Evolutionary conservation across 2,329 filamentous ascomycete species (phyloP), one percentile per base, ranked within the genome.

Genomic region (Colletotrichum tabaci): DNA sequence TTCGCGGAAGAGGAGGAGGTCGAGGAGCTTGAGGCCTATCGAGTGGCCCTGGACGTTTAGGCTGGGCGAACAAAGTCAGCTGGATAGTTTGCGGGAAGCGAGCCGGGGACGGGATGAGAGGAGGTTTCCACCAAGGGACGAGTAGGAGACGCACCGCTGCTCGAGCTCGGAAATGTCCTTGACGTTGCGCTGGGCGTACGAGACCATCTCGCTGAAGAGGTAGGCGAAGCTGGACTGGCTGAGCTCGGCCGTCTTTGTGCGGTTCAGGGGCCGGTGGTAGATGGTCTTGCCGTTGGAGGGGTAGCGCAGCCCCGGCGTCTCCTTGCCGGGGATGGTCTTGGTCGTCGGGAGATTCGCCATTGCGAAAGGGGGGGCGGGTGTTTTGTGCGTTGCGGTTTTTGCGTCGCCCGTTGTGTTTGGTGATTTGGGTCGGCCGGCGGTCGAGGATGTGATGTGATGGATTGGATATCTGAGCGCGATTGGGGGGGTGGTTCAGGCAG

Each of bases 261-360:
- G 93, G 84, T 98, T 98, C 73, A 98, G 87, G 73, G 97, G 95
- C 66, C 96, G 90, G 86, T 98, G 95, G 86, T 98, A 99, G 85
- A 99, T 98, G 75, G 95, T 98, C 86, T 98, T 98, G 85, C 95
- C 94, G 82, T 91, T 97, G 67, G 94, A 94, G 58, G 96, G 96
- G 79, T 97, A 94, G 76, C 95, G 93, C 73, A 99, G 91, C 35
- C 93, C 92, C 44, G 87, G 81, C 75, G 87, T 82, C 66, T 84
- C 86, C 79, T 87, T 86, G 75, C 83, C 82, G 71, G 83, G 80
- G 42, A 73, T 57, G 35, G 82, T 77, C 74, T 86, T 83, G 74
- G 82, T 79, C 68, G 86, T 81, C 75, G 87, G 86, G 52, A 86
- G 79, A 79, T 87, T 88, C 70, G 87, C 83, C 87, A 89, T 89